Evolutionary conservation across 2,329 filamentous ascomycete genomes (phyloP), one percentile per base, ranked within the genome.

Genomic region (Diaporthe nobilis): DNA sequence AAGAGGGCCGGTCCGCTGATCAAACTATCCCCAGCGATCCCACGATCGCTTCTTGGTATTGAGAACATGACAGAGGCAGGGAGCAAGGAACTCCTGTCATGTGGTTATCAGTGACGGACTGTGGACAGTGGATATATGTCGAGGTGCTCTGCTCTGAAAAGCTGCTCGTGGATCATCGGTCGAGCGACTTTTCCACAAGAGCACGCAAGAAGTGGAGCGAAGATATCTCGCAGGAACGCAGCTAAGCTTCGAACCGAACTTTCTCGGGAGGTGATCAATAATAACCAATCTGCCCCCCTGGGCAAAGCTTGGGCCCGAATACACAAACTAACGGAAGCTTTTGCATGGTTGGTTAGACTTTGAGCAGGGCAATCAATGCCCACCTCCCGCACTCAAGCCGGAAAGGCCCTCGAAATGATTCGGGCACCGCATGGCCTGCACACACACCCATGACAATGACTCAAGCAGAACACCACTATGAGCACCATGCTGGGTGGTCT

Each of bases 1-100:
- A 75, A 70, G 31, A 74, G 72, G 2, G 51, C 42, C 12, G 72
- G 72, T 34, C 51, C 61, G 8, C 20, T 70, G 51, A 70, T 34
- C 37, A 42, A 13, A 42, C 61, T 65, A 39, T 70, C 49, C 13
- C 65, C 65, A 17, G 65, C 65, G 34, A 70, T 42, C 49, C 65
- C 65, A 31, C 34, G 65, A 31, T 70, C 65, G 34, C 34, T 42
- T 70, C 65, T 70, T 53, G 34, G 49, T 70, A 55, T 51, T 55
- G 34, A 55, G 49, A 70, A 55, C 65, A 70, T 70, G 5, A 28
- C 49, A 31, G 25, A 55, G 49, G n/a, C n/a, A 22, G 51, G 31
- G 28, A 8, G 49, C 2, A 28, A 25, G 31, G 28, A 51, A 1
- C 31, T 39, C 31, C 2, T 22, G n/a, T 70, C 34, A 55, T 55